Base-by-base conservation (phyloP, 1,284 basidiomycete species). In the Tilletia horrida region DNA sequence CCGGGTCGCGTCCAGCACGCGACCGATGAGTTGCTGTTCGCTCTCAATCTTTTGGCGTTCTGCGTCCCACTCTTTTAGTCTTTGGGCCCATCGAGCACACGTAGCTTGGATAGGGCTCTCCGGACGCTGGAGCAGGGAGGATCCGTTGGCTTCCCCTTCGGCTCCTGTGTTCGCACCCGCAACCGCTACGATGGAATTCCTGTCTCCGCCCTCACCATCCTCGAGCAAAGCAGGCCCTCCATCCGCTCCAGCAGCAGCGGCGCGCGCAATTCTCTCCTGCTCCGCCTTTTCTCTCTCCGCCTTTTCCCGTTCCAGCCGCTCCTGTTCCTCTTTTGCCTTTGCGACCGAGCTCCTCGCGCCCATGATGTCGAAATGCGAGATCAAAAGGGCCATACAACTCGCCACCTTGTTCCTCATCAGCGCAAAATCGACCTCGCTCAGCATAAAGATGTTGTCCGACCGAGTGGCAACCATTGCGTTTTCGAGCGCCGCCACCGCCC, bases 401-500 rank as follows among this genome's bases (percentile, higher is more conserved):
- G 93, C 94, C 21, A 99, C 95, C 82, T 94, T 95, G 75, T 90
- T 88, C 55, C 92, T 87, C 45, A 98, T 85, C 83, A 92, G 87
- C 71, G 91, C 88, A 63, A 80, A 81, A 81, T 98, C 92, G 69
- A 89, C 88, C 71, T 89, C 88, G 43, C 90, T 90, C 63, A 98
- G 86, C 43, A 93, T 89, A 18, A 97, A 86, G 74, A 99, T 98
- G 82, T 90, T 90, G 77, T 91, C 92, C 64, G 91, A 88, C 71
- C 89, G 88, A 3, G 95, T 98, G 72, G 94, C 89, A 76, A 90
- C 87, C 76, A 93, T 88, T 2, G 93, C 91, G 79, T 96, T 97
- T 79, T 97, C 93, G 21, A 99, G 87, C 3, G 96, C 94, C 65
- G 91, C 91, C 65, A 99, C 93, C 0, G 96, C 95, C 93, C 95